A percentile compares a stretch with the other conserved stretches of the same genome.
phyloP scores from a whole-genome alignment of 2,329 filamentous ascomycete genomes.

The Botrytis elliptica region DNA sequence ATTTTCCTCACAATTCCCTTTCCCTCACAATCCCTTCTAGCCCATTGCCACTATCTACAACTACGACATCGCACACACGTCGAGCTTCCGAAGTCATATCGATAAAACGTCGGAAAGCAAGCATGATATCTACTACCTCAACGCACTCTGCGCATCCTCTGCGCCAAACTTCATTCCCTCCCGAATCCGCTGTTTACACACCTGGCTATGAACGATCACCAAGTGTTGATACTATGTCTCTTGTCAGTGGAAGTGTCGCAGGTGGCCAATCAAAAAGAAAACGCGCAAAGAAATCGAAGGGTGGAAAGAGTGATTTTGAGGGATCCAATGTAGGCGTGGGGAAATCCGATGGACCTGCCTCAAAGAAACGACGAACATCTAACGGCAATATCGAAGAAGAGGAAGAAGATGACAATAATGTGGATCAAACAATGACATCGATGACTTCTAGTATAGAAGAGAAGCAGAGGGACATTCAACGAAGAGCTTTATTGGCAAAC shows the following conservation, averaged over 20 bases:
- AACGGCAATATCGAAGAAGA: slow-evolving; percentile 50
- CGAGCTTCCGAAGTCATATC: slow-evolving; percentile 49
- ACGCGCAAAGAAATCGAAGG: slow-evolving; percentile 60
- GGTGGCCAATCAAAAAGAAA: slow-evolving; percentile 54
- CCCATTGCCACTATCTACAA: slow-evolving; percentile 51
- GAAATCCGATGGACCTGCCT: slow-evolving; percentile 44
- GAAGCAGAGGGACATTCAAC: slow-evolving; percentile 59
- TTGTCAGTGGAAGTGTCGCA: slow-evolving; percentile 61
- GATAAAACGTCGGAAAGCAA: slow-evolving; percentile 70
- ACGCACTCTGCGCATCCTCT: slow-evolving; percentile 61
- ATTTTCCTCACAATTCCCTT: slow-evolving; percentile 48
- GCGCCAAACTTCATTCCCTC: slow-evolving; percentile 78
- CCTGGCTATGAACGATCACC: slow-evolving; percentile 60
- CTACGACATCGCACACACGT: slow-evolving; percentile 54
- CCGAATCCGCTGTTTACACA: slow-evolving; percentile 49
- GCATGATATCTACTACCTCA: slow-evolving; percentile 57
- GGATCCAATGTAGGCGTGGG: slow-evolving; percentile 12
- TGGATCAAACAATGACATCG: slow-evolving; percentile 38
- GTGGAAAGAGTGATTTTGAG: slow-evolving; percentile 48
- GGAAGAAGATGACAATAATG: slow-evolving; percentile 47
- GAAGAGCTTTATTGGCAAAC: slow-evolving; percentile 60
- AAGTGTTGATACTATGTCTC: slow-evolving; percentile 59
- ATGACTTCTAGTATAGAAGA: slow-evolving; percentile 63
- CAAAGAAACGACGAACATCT: slow-evolving; percentile 44
- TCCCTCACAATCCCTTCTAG: slow-evolving; percentile 44